Evolutionary conservation across 306 rosid genomes (phyloP).

Genomic region (Urtica urens): DNA sequence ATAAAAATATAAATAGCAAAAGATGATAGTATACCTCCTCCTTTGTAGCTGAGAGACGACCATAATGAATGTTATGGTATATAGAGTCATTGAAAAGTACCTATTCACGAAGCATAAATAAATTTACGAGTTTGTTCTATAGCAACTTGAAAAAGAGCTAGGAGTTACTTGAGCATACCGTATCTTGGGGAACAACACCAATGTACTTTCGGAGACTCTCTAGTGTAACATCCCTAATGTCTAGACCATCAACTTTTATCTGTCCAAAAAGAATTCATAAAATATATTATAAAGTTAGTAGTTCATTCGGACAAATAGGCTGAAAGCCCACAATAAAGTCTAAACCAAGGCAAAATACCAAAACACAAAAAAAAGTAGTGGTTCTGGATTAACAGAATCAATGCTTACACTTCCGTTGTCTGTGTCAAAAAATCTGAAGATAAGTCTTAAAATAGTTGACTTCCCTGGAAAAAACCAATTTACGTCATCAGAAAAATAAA

Average conservation of each 20-base stretch:
- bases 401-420: slow-evolving; percentile 83
- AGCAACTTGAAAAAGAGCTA: slow-evolving; percentile 3
- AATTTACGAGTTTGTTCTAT: slow-evolving; percentile 12
- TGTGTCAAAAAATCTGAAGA: slow-evolving; percentile 89
- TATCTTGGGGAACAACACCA: slow-evolving; percentile 98
- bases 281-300: background rate
- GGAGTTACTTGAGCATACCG: slow-evolving; percentile 35
- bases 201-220: slow-evolving; percentile 74
- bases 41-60: slow-evolving; percentile 69
- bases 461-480: slow-evolving; percentile 63
- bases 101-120: slow-evolving; percentile 42
- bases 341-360: background rate
- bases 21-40: slow-evolving; percentile 56
- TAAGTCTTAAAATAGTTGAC: slow-evolving; percentile 87
- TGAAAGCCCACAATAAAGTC: no score
- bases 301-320: background rate
- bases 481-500: slow-evolving; percentile 17
- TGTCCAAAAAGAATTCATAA: slow-evolving; percentile 22
- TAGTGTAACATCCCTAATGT: slow-evolving; percentile 64
- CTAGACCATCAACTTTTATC: slow-evolving; percentile 80
- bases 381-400: slow-evolving; percentile 9
- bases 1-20: slow-evolving; percentile 9
- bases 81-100: slow-evolving; percentile 93
- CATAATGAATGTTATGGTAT: slow-evolving; percentile 86
- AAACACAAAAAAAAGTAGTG: background rate